These are phyloP conservation scores for Prototheca cutis DNA, from an alignment of 163 green algal genomes.

Conservation along the genomic window DNA sequence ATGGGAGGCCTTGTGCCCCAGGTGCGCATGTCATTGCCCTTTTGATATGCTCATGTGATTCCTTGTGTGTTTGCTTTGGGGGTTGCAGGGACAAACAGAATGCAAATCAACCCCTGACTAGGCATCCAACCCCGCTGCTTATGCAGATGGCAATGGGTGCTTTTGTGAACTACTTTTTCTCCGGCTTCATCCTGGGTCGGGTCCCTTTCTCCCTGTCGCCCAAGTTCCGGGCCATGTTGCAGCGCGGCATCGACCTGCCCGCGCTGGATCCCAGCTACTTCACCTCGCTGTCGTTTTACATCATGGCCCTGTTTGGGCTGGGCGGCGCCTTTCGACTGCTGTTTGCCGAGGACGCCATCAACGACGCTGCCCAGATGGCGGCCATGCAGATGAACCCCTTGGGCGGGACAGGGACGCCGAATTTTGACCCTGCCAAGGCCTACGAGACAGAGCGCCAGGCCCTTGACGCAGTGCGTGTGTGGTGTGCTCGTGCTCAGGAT, in stretches of 20 bases:
- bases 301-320: constrained; percentile 89
- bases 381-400: constrained; percentile 23
- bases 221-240: constrained; percentile 91
- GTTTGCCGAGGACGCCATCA: constrained; percentile 74
- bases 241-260: constrained; percentile 89
- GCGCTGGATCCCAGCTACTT: constrained; percentile 92
- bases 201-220: constrained; percentile 87
- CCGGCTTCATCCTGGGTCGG: constrained; percentile 79
- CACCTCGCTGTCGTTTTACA: constrained; percentile 91
- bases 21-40: too few species aligned
- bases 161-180: constrained; percentile 94
- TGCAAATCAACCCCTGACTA: neutral
- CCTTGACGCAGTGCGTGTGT: constrained; percentile 42
- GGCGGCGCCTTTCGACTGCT: constrained; percentile 79
- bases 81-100: too few species aligned
- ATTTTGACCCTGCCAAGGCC: constrained; percentile 51
- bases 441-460: constrained; percentile 57
- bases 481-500: too few species aligned
- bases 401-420: constrained; percentile 3
- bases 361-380: constrained; percentile 73
- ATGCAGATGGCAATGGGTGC: constrained; percentile 68
- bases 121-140: neutral
- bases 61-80: too few species aligned
- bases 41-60: too few species aligned
- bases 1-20: constrained; percentile 83